Evolutionary conservation across 805 yeast species (phyloP).

Genomic region (Suhomyces kilbournensis): DNA sequence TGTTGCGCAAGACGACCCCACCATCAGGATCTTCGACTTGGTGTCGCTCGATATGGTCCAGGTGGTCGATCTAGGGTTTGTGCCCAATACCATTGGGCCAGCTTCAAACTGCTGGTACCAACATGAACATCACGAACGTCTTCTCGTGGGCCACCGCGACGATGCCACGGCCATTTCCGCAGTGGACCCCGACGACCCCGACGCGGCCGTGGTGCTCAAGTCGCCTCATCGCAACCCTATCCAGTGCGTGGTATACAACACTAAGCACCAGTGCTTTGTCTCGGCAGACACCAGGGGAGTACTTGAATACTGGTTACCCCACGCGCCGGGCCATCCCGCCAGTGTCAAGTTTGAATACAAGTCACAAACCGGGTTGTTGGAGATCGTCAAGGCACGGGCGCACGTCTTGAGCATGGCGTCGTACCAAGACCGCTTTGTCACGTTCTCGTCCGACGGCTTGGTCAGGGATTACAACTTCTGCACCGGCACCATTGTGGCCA

Average conservation of each 20-base stretch:
- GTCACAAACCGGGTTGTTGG: constrained; percentile 36
- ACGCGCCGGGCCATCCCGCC: constrained; percentile 4
- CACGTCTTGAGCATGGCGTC: constrained; percentile 17
- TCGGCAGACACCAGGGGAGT: constrained; percentile 20
- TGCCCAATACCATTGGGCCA: constrained; percentile 16
- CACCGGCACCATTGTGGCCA: constrained; percentile 22
- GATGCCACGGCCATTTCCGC: background rate
- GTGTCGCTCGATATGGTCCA: constrained; percentile 33
- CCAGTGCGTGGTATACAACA: constrained; percentile 10
- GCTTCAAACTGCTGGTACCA: constrained; percentile 13
- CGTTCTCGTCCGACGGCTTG: constrained; percentile 26
- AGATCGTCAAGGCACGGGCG: constrained; percentile 29
- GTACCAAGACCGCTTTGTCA: constrained; percentile 20
- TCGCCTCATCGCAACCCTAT: constrained; percentile 8
- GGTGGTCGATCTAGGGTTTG: constrained; percentile 22
- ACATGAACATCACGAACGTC: background rate
- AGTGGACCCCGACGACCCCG: background rate
- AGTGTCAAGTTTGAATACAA: constrained; percentile 29
- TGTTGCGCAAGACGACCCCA: constrained; percentile 14
- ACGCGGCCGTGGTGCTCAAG: background rate
- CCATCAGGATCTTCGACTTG: constrained; percentile 32
- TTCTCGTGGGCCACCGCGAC: background rate
- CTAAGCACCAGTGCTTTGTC: constrained; percentile 14
- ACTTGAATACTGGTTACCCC: constrained; percentile 19
- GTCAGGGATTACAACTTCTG: constrained; percentile 29